A percentile compares a stretch with the other conserved stretches of the same genome.
Conservation (phyloP, 257 asterid genomes). For the Gentiana straminea region DNA sequence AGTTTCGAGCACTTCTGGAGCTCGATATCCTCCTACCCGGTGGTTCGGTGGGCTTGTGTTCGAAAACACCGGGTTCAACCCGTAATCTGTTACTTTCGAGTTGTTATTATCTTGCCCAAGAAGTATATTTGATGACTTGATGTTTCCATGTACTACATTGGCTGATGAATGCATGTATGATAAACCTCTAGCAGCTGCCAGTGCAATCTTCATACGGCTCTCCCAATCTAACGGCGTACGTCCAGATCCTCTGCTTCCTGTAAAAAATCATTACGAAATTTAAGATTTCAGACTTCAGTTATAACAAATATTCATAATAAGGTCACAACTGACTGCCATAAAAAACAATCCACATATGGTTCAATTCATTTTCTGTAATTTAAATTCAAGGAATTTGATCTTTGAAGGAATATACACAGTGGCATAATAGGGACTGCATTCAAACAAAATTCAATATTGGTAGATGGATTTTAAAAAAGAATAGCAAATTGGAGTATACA, state of each 20-base stretch:
- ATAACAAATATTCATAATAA: no score
- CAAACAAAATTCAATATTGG: no score
- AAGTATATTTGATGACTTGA: slow-evolving; percentile 86
- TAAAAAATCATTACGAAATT: not conserved
- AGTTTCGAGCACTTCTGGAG: slow-evolving; percentile 86
- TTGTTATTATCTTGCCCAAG: slow-evolving; percentile 56
- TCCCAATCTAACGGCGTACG: slow-evolving; percentile 98
- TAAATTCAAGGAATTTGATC: no score
- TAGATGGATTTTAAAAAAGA: no score
- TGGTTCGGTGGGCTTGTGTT: slow-evolving; percentile 57
- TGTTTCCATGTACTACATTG: slow-evolving; percentile 80
- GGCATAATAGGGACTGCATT: no score
- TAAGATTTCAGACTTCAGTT: no score
- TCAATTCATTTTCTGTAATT: no score
- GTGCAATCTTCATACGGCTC: slow-evolving; percentile 60
- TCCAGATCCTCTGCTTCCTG: slow-evolving; percentile 97
- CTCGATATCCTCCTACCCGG: slow-evolving; percentile 81
- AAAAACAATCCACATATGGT: no score
- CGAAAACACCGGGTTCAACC: slow-evolving; percentile 68
- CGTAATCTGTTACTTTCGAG: slow-evolving; percentile 67
- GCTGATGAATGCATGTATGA: slow-evolving; percentile 64
- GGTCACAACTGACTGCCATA: no score
- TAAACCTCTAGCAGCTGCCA: slow-evolving; percentile 73
- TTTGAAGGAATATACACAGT: no score
- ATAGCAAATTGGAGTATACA: no score